These are phyloP conservation scores for Scheffersomyces parashehatae DNA, from an alignment of 1,139 yeast genomes.

Conservation along the genomic window DNA sequence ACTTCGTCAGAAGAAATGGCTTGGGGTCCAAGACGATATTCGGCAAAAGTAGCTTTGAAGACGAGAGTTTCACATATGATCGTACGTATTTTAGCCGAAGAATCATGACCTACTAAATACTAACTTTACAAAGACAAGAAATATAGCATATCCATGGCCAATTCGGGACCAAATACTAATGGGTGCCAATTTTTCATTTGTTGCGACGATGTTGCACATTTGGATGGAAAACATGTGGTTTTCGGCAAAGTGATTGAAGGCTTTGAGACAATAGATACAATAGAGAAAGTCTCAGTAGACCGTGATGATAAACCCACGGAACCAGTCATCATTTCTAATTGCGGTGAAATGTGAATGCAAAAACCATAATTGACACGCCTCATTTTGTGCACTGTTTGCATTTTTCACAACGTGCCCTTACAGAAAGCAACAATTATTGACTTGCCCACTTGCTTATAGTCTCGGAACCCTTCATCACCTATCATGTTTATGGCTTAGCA, in stretches of 20 bases:
- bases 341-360: constrained; percentile 36
- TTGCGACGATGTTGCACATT: constrained; percentile 22
- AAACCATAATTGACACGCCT: too few species aligned
- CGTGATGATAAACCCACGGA: constrained; percentile 27
- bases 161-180: constrained; percentile 42
- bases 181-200: constrained; percentile 42
- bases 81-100: constrained; percentile 11
- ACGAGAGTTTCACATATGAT: constrained; percentile 33
- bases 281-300: constrained; percentile 19
- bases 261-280: constrained; percentile 10
- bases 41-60: constrained; percentile 27
- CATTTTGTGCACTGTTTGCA: too few species aligned
- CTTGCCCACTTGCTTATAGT: too few species aligned
- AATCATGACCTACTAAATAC: background rate
- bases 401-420: too few species aligned
- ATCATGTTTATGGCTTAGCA: too few species aligned
- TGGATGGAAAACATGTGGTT: constrained; percentile 38
- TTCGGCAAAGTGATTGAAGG: constrained; percentile 37
- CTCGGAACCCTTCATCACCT: too few species aligned
- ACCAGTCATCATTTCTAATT: constrained; percentile 16
- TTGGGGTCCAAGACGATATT: constrained; percentile 42
- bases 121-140: constrained; percentile 14
- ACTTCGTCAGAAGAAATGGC: constrained; percentile 45
- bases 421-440: too few species aligned
- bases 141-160: constrained; percentile 42